phyloP scores from a whole-genome alignment of 805 yeast genomes.

The Lachancea quebecensis region DNA sequence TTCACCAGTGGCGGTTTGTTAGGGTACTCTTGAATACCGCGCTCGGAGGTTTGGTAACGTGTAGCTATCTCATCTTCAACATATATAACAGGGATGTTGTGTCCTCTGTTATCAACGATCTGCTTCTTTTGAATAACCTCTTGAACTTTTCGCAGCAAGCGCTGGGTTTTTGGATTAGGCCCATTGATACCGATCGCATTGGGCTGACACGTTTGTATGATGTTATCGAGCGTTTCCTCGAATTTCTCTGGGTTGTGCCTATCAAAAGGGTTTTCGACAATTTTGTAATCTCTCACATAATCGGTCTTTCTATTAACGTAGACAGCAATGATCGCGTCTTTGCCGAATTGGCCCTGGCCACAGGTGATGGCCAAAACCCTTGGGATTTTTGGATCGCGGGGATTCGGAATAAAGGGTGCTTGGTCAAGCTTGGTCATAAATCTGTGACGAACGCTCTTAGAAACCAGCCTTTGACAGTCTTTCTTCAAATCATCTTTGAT shows the following conservation, averaged over 20 bases:
- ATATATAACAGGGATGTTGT: slow-evolving; percentile 64
- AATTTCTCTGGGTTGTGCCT: slow-evolving; percentile 50
- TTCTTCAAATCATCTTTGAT: slow-evolving; percentile 77
- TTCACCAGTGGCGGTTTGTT: slow-evolving; percentile 74
- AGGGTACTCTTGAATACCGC: slow-evolving; percentile 73
- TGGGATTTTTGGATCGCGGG: slow-evolving; percentile 78
- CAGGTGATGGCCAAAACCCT: slow-evolving; percentile 74
- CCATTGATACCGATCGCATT: slow-evolving; percentile 91
- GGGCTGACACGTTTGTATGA: slow-evolving; percentile 62
- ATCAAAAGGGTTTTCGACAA: slow-evolving; percentile 61
- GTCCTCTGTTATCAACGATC: slow-evolving; percentile 48
- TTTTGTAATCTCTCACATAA: slow-evolving; percentile 66
- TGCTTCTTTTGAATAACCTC: slow-evolving; percentile 52
- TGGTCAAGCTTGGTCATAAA: slow-evolving; percentile 75
- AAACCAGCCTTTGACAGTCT: slow-evolving; percentile 65
- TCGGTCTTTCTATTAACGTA: slow-evolving; percentile 76
- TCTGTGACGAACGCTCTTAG: slow-evolving; percentile 59
- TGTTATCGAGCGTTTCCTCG: slow-evolving; percentile 51
- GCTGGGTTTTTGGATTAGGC: slow-evolving; percentile 64
- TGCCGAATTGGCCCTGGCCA: slow-evolving; percentile 76
- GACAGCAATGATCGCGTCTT: slow-evolving; percentile 81
- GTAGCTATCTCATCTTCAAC: slow-evolving; percentile 92
- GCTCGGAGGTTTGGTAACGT: slow-evolving; percentile 69
- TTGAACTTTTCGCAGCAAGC: slow-evolving; percentile 48
- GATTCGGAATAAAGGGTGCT: slow-evolving; percentile 84